Base-by-base conservation (phyloP, 2,329 filamentous ascomycete species). In the Pezicula carpinea region DNA sequence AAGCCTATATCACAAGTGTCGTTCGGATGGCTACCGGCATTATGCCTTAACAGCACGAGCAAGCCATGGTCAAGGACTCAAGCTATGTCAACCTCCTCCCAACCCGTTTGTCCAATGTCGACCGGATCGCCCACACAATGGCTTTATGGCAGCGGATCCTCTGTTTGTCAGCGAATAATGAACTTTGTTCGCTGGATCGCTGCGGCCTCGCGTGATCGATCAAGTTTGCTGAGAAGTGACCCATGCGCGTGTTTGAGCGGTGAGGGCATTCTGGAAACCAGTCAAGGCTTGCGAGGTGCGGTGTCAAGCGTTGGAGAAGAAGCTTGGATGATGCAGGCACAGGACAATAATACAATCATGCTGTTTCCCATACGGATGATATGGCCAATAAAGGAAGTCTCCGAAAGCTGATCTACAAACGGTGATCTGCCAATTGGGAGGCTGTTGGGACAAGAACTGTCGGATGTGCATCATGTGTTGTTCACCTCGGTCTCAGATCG, bases 201-300 rank as follows among this genome's bases (percentile, higher is more conserved):
- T 44, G 36, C 47, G 45, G 45, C 48, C 45, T 48, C 35, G 51
- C 44, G 51, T 53, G 53, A 52, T 54, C 49, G 41, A 33, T 53
- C 47, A 34, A 47, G 34, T 47, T 49, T 42, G 43, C 50, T 48
- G 48, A 48, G 46, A 44, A 53, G 52, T 44, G 46, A 51, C 53
- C 53, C 54, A 44, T 55, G 53, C 35, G 53, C 35, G 48, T 55
- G 60, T 62, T 61, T 59, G 59, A 60, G 60, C 59, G 60, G 60
- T 63, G 60, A 59, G 49, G 49, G 10, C 6, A 36, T 55, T 49
- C 50, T 55, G 54, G 55, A 56, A 53, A 54, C 43, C 52, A 49
- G 54, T 51, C 26, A 11, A n/a, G 26, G 26, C 43, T 53, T 40
- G 46, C 46, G 36, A 43, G 48, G 47, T 43, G 46, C 48, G 48